Evolutionary conservation across 2,329 filamentous ascomycete species (phyloP), one percentile per base, ranked within the genome.

Genomic region (Talaromyces sp.): DNA sequence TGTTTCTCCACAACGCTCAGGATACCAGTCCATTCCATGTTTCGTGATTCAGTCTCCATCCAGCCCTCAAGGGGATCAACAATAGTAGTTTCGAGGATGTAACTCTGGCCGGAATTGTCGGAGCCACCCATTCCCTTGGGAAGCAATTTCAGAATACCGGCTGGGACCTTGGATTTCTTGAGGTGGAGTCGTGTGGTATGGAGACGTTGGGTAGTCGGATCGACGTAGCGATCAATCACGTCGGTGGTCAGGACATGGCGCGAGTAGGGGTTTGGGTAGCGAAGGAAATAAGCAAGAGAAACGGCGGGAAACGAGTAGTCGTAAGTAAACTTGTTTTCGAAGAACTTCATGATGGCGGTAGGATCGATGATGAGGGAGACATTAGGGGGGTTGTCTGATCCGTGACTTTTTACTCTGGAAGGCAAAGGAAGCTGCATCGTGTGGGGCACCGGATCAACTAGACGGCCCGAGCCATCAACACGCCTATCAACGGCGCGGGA

Each of bases 191-290:
- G 79, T 11, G 81, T 78, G 13, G 85, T 87, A 46, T 84, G 84
- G 22, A 87, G 76, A 36, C 81, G 81, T 57, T 84, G 77, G 2
- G 82, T 85, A 22, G 73, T 72, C 2, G 83, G 79, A 33, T 87
- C 84, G 69, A 84, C 83, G 70, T 79, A 76, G 50, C 84, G 82
- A 56, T 82, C 79, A 68, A 87, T 86, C 68, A 85, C 84, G 74
- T 87, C 85, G 63, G 84, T 86, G 46, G 82, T 84, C 60, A 86
- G 75, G 60, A 87, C 85, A 75, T 87, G 85, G 53, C 78, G 81
- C 46, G 81, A 82, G 73, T 86, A 86, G 24, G 85, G 85, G 63
- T 87, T 87, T 1, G 85, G 85, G 65, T 87, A 87, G 63, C 85
- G 85, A 49, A 87, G 80, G 72, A 86, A 87, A 75, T 86, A 87